A percentile compares a stretch with the other conserved stretches of the same genome.
Evolutionary conservation across 192 early-diverging fungal genomes (phyloP).

Genomic region (Backusella tuberculispora): DNA sequence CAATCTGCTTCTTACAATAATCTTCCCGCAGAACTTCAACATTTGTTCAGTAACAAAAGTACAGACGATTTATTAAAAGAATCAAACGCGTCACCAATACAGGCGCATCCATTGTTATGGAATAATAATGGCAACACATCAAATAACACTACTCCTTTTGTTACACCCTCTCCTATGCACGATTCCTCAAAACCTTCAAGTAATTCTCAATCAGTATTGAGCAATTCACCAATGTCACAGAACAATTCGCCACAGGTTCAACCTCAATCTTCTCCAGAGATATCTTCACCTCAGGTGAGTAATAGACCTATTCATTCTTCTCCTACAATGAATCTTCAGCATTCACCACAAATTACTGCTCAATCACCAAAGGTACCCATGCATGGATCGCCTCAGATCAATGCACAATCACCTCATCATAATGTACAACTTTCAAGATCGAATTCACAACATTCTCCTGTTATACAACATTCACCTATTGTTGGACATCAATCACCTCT

Average conservation of each 20-base stretch:
- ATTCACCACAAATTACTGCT: neutral
- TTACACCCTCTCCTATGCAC: neutral
- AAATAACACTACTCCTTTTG: neutral
- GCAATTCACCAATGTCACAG: slow-evolving; percentile 11
- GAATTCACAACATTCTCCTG: neutral
- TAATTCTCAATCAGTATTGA: slow-evolving; percentile 6
- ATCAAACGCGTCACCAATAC: slow-evolving; percentile 21
- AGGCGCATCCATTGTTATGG: slow-evolving; percentile 7
- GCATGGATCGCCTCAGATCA: slow-evolving; percentile 3
- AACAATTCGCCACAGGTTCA: slow-evolving; percentile 9
- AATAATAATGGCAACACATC: neutral
- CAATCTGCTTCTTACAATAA: slow-evolving; percentile 16
- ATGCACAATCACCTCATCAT: neutral
- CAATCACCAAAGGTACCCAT: neutral
- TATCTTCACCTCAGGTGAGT: neutral
- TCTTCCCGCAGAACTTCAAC: slow-evolving; percentile 31
- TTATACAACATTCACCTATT: neutral
- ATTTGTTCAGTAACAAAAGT: slow-evolving; percentile 21
- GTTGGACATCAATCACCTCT: neutral
- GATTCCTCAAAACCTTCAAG: slow-evolving; percentile 10
- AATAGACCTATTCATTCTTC: neutral
- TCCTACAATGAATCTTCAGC: neutral
- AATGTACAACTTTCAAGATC: neutral
- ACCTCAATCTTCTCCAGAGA: neutral
- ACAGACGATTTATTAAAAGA: slow-evolving; percentile 25